phyloP scores from a whole-genome alignment of 2,329 filamentous ascomycete species.

The Fusarium pseudonygamai region DNA sequence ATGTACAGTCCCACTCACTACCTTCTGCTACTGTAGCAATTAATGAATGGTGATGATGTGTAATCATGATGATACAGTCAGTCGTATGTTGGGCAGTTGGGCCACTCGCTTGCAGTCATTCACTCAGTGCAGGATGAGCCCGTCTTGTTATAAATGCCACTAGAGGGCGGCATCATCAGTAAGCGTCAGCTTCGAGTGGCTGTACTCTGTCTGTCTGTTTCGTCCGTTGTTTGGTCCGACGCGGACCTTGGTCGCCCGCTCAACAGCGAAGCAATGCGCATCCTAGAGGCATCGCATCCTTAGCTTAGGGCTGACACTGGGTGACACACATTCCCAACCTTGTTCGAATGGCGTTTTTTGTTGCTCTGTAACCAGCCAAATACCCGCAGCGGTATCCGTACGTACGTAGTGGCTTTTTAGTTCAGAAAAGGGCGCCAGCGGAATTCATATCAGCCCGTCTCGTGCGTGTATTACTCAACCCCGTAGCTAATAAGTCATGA shows the following conservation, averaged over 20 bases:
- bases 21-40: not conserved
- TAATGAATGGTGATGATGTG: not conserved
- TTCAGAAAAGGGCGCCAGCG: constrained; percentile 3
- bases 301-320: constrained; percentile 35
- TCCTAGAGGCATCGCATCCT: too few relatives aligned
- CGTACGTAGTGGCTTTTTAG: not conserved
- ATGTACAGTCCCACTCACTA: not conserved
- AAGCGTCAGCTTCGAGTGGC: constrained; percentile 8
- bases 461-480: constrained; percentile 17
- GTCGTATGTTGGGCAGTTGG: not conserved
- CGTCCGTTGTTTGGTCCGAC: constrained; percentile 30
- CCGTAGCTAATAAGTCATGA: not conserved
- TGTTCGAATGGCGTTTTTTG: not conserved
- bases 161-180: constrained; percentile 7
- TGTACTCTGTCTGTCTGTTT: constrained; percentile 13
- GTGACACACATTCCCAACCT: constrained; percentile 20
- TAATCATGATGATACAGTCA: constrained; percentile 7
- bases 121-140: not conserved
- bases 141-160: not conserved
- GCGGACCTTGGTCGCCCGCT: not conserved
- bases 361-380: constrained; percentile 7
- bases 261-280: too few relatives aligned
- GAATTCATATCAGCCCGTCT: constrained; percentile 7
- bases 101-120: not conserved
- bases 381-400: not conserved